Percentiles rank a stretch among this genome's conserved stretches.
These are phyloP conservation scores for Tuber indicum DNA, from an alignment of 495 filamentous ascomycete genomes.

Conservation along the genomic window DNA sequence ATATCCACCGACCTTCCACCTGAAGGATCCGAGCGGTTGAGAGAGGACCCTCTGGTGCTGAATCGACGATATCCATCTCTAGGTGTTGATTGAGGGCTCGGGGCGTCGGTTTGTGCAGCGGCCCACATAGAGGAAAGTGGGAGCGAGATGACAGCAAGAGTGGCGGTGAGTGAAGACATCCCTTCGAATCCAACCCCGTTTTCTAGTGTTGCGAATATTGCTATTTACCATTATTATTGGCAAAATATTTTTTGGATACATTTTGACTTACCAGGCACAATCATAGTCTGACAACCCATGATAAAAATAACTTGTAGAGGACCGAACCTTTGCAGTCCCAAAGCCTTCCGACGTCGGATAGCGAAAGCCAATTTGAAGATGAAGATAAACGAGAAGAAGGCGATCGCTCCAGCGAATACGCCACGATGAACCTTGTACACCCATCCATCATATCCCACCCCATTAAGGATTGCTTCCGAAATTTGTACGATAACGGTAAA, in stretches of 20 bases:
- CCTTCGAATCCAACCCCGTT: slow-evolving; percentile 53
- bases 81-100: background rate
- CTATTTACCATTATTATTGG: slow-evolving; percentile 44
- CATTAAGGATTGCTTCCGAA: slow-evolving; percentile 48
- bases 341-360: slow-evolving; percentile 51
- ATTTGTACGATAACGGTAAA: slow-evolving; percentile 56
- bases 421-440: slow-evolving; percentile 52
- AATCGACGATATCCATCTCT: slow-evolving; percentile 13
- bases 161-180: slow-evolving; percentile 56
- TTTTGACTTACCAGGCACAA: slow-evolving; percentile 62
- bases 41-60: slow-evolving; percentile 12
- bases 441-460: slow-evolving; percentile 42
- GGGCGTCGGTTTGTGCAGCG: slow-evolving; percentile 17
- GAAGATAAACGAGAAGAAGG: slow-evolving; percentile 70
- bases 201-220: slow-evolving; percentile 63
- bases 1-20: background rate
- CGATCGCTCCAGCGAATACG: slow-evolving; percentile 59
- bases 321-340: slow-evolving; percentile 57
- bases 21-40: background rate
- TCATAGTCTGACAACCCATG: slow-evolving; percentile 69
- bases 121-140: slow-evolving; percentile 80
- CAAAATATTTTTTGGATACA: background rate
- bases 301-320: slow-evolving; percentile 67
- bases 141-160: slow-evolving; percentile 64
- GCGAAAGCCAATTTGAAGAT: slow-evolving; percentile 61